Base-by-base conservation (phyloP, 345 rosid genomes). In the Salix viminalis region DNA sequence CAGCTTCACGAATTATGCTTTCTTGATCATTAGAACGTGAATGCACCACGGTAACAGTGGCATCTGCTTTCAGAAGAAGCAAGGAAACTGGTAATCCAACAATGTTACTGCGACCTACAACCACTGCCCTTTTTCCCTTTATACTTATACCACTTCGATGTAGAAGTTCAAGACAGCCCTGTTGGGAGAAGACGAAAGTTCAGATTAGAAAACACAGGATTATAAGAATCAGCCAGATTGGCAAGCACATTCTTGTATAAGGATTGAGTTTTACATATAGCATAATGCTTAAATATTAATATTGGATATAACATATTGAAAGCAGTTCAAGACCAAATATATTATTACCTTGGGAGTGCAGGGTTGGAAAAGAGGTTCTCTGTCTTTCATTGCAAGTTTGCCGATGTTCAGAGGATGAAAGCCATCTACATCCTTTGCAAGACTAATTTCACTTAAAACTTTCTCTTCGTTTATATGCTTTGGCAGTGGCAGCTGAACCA, bases 391-490 rank as follows among this genome's bases (percentile, higher is more conserved):
- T 56, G 97, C 99, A 81, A 93, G 96, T 89, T 90, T 93, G 74
- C 98, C 98, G 36, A 93, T 91, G 74, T 95, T 95, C 68, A 95
- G 75, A 66, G 99, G 99, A 87, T 95, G 99, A 86, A 95, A 95
- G 18, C 99, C 99, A 85, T 95, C 99, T 0, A 93, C 97, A 85
- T 93, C 97, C 79, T 93, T 95, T 79, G 82, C 93, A 69, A 93
- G 81, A 73, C 87, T 90, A 80, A 95, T 91, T 72, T 87, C 98
- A 79, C 84, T 79, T 76, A 93, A 84, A 69, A 95, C 87, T 82
- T 85, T 90, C 92, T 95, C 98, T 76, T 93, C 97, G 41, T 90
- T 89, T 70, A 91, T 90, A 78, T 93, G 97, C 81, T 87, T 88
- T 13, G 97, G 97, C 82, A 95, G 72, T 14, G 99, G 97, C 67